A percentile compares a stretch with the other conserved stretches of the same genome.
Conservation (phyloP, 768 basidiomycete species). For the Leccinum olivaceopallidum region DNA sequence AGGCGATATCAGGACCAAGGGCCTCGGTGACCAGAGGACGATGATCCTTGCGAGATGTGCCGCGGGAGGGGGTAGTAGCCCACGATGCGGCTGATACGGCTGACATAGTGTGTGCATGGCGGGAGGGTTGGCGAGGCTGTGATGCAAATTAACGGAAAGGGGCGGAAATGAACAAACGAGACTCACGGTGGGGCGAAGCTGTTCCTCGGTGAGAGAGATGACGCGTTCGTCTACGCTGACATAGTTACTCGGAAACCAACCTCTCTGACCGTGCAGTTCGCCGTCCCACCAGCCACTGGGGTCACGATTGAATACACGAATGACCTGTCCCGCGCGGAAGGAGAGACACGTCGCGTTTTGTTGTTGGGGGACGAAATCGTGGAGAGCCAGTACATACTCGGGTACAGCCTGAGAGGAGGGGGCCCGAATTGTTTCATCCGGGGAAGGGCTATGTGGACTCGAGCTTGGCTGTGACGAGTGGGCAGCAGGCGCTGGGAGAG, state of each 20-base stretch:
- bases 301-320: conserved; percentile 88
- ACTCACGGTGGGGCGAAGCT: conserved; percentile 48
- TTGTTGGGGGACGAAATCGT: conserved; percentile 79
- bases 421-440: conserved; percentile 52
- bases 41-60: conserved; percentile 40
- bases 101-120: conserved; percentile 54
- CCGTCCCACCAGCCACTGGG: conserved; percentile 98
- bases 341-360: conserved; percentile 79
- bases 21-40: conserved; percentile 46
- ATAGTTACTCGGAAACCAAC: conserved; percentile 99
- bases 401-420: conserved; percentile 31
- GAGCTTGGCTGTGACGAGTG: conserved; percentile 30
- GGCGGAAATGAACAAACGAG: background rate
- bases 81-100: conserved; percentile 54
- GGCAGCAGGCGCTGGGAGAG: conserved; percentile 35
- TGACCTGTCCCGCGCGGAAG: conserved; percentile 89
- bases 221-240: conserved; percentile 64
- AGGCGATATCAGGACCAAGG: conserved; percentile 51
- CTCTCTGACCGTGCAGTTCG: conserved; percentile 81
- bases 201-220: conserved; percentile 56
- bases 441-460: conserved; percentile 42
- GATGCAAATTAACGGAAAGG: conserved; percentile 1
- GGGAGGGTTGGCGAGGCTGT: conserved; percentile 36
- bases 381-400: conserved; percentile 89
- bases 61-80: conserved; percentile 45